Evolutionary conservation across 2,329 filamentous ascomycete species (phyloP), one percentile per base, ranked within the genome.

Genomic region (Claviceps pazoutovae): DNA sequence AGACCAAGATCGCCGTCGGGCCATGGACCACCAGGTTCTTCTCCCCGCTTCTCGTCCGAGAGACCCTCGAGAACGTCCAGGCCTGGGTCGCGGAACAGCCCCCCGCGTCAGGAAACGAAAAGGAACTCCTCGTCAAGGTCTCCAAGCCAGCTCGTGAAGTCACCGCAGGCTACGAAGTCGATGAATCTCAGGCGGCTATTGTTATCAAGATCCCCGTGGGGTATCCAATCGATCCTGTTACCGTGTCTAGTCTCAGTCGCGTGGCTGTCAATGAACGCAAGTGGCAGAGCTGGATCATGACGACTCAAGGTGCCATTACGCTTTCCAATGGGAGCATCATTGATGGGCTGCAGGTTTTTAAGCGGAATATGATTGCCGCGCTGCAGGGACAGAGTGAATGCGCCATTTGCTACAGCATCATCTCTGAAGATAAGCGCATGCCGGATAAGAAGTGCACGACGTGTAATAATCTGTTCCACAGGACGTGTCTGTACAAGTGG

Each of bases 321-420:
- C 95, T 97, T 63, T 87, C 88, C 56, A 91, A 93, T 61, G 89
- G 89, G 51, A 87, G 80, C 63, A 80, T 98, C 53, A 85, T 90
- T 51, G 91, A 97, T 59, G 93, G 90, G 1, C 72, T 98, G 34
- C 75, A 83, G 13, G 83, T 88, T 8, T 97, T 95, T 74, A 82
- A 86, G 56, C 80, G 84, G 56, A 97, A 97, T 65, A 84, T 98
- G 13, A 79, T 84, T 14, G 88, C 88, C 1, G 87, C 88, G 4
- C 76, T 98, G 57, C 93, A 95, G 70, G 93, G 90, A 38, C 90
- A 97, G 68, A 86, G 79, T 19, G 93, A 98, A 67, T 98, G 93
- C 64, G 88, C 93, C 9, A 97, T 97, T 64, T 97, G 91, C 73
- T 97, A 97, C 71, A 89, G 84, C 54, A 89, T 98, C 62, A 88